Percentiles rank a stretch among this genome's conserved stretches.
Evolutionary conservation across 208 protist genomes (phyloP).

Genomic region (Crithidia thermophila): DNA sequence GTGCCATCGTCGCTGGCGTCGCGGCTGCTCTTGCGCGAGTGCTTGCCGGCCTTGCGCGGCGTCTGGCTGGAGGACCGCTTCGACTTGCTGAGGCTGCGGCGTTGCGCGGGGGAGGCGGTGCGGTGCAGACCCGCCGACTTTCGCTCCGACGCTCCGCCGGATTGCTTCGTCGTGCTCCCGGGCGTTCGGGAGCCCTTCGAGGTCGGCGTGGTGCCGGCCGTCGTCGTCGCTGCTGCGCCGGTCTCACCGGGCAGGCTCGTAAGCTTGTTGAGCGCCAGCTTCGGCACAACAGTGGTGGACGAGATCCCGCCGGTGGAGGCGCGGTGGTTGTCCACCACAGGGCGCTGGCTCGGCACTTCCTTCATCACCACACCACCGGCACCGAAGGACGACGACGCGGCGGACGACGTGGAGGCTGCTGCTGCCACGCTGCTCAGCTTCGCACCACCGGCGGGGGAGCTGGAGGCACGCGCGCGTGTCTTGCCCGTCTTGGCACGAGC

Average conservation of each 20-base stretch:
- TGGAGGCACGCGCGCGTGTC: background rate
- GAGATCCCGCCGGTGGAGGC: background rate
- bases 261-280: conserved; percentile 2
- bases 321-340: background rate
- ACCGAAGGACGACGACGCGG: background rate
- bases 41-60: background rate
- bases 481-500: background rate
- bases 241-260: background rate
- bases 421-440: background rate
- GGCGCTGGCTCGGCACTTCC: background rate
- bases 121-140: background rate
- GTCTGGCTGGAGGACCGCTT: conserved; percentile 3
- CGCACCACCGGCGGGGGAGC: background rate
- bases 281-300: conserved; percentile 1
- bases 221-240: background rate
- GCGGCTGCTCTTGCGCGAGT: background rate
- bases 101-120: background rate
- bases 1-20: background rate
- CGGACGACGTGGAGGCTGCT: background rate
- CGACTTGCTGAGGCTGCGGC: background rate
- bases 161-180: background rate
- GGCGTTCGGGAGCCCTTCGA: background rate
- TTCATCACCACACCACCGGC: background rate
- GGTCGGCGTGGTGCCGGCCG: background rate
- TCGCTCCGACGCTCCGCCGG: background rate